A percentile compares a stretch with the other conserved stretches of the same genome.
Conservation (phyloP, 148 eudicot genomes). For the Fallopia convolvulus region DNA sequence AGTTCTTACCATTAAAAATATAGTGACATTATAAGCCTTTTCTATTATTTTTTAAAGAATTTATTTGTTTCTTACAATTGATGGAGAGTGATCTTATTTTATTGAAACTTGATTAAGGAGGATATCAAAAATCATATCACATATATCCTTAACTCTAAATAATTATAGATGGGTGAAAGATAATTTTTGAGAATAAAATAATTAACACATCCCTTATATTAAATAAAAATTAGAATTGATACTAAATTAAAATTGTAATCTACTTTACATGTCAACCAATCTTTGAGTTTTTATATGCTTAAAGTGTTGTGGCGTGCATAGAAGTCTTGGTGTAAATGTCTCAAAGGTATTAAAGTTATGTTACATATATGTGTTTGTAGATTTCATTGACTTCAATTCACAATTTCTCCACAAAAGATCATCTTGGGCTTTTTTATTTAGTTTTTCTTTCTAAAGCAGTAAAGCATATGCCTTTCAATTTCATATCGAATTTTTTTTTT, state of each 20-base stretch:
- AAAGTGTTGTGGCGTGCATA: slow-evolving; percentile 91
- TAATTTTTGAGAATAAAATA: background rate
- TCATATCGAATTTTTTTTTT: background rate
- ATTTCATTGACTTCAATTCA: too few species aligned
- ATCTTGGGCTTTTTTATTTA: too few species aligned
- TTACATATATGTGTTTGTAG: too few species aligned
- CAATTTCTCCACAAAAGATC: too few species aligned
- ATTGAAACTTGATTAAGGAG: background rate
- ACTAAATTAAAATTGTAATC: background rate
- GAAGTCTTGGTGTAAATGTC: slow-evolving; percentile 81
- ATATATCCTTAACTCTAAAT: too few species aligned
- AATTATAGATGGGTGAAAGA: background rate
- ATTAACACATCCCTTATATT: background rate
- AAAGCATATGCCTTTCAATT: background rate
- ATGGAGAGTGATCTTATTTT: background rate
- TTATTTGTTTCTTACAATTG: background rate
- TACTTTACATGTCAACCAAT: slow-evolving; percentile 69
- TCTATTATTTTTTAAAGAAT: background rate
- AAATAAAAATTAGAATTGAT: background rate
- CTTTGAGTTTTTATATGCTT: slow-evolving; percentile 94
- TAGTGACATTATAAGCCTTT: background rate
- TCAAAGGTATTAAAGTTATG: slow-evolving; percentile 51
- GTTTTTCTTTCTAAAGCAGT: background rate
- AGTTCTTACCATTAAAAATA: background rate
- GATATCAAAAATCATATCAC: background rate